phyloP scores from a whole-genome alignment of 768 basidiomycete species.

The Macrolepiota dolichaula region DNA sequence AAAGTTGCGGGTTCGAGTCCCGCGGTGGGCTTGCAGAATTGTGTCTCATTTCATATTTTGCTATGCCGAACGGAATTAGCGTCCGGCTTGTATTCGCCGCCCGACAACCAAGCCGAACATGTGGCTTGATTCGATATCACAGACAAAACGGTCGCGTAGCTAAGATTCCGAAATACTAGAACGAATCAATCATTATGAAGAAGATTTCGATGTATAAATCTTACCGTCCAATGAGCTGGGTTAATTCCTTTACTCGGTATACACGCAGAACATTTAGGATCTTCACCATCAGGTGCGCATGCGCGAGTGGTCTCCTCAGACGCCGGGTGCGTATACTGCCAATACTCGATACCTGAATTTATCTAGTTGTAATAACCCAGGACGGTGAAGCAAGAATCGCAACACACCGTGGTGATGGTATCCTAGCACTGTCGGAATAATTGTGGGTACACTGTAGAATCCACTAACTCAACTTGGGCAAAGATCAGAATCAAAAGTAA shows the following conservation, averaged over 20 bases:
- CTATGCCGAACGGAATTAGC: too few relatives aligned
- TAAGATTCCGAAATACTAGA: conserved; percentile 36
- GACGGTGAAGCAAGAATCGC: background rate
- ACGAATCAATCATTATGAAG: background rate
- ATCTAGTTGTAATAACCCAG: background rate
- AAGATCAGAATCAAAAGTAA: background rate
- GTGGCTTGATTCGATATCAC: background rate
- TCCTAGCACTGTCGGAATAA: conserved; percentile 43
- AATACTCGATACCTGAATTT: conserved; percentile 46
- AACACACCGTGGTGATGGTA: conserved; percentile 51
- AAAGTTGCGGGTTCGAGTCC: background rate
- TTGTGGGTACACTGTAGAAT: conserved; percentile 45
- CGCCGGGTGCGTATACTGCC: conserved; percentile 41
- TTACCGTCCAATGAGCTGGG: conserved; percentile 42
- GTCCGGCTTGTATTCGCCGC: too few relatives aligned
- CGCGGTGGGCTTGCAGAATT: background rate
- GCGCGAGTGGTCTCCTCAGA: conserved; percentile 36
- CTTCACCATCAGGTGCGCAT: conserved; percentile 46
- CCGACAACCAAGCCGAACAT: background rate
- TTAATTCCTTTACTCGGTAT: conserved; percentile 44
- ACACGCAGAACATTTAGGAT: conserved; percentile 44
- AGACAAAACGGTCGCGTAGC: conserved; percentile 26
- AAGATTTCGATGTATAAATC: conserved; percentile 9
- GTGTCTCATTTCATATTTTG: too few relatives aligned
- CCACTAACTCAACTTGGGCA: background rate